Conservation (phyloP, 2,329 filamentous ascomycete species). For the Fusarium verticillioides region DNA sequence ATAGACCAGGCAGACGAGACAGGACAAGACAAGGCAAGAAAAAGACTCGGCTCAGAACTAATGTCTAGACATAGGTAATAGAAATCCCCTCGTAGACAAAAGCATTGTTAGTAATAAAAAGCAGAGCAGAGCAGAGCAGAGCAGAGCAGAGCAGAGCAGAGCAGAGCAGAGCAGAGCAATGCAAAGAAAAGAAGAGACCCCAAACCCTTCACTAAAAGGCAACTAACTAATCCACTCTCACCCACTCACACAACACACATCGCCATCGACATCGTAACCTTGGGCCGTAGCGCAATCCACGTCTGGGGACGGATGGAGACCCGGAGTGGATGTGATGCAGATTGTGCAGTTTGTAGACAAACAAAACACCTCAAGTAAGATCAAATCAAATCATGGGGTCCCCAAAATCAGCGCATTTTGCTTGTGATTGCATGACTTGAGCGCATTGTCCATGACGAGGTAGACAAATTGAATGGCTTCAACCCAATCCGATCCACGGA, state of each 20-base stretch:
- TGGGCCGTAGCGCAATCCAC: constrained; percentile 31
- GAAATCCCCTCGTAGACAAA: constrained; percentile 23
- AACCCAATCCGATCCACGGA: constrained; percentile 18
- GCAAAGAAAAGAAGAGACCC: constrained; percentile 3
- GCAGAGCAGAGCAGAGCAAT: background rate
- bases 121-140: background rate
- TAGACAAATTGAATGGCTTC: constrained; percentile 32
- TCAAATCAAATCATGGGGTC: constrained; percentile 18
- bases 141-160: background rate
- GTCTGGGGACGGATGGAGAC: constrained; percentile 42
- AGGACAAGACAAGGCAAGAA: background rate
- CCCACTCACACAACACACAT: constrained; percentile 27
- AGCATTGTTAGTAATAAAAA: constrained; percentile 11
- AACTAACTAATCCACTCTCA: background rate
- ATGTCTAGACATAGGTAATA: constrained; percentile 12
- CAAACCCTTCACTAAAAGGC: constrained; percentile 12
- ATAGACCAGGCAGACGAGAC: constrained; percentile 7
- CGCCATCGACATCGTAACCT: constrained; percentile 23
- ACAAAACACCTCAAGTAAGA: constrained; percentile 6
- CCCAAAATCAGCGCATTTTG: constrained; percentile 42
- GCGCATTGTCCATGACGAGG: constrained; percentile 33
- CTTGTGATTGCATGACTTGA: constrained; percentile 40
- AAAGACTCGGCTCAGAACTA: constrained; percentile 5
- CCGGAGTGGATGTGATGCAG: constrained; percentile 27
- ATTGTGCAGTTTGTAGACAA: background rate